Evolutionary conservation across 148 eudicot species (phyloP).

Genomic region (Amaranthus palmeri): DNA sequence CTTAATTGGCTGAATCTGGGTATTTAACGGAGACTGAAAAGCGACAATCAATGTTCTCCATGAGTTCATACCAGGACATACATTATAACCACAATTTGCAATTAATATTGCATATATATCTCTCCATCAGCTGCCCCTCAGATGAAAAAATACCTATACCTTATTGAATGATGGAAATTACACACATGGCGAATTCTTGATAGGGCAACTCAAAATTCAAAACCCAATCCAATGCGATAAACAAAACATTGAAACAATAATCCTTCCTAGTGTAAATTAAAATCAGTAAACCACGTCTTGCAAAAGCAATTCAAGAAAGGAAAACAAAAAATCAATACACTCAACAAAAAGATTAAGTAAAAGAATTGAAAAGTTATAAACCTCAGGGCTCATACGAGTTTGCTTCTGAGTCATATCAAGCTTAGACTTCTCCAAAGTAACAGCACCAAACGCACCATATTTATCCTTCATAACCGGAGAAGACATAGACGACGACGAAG

Average conservation of each 20-base stretch:
- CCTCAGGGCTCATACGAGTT: constrained; percentile 59
- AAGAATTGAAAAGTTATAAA: neutral
- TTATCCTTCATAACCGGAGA: constrained; percentile 54
- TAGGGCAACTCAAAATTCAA: neutral
- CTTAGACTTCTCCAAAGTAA: constrained; percentile 74
- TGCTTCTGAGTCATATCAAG: constrained; percentile 57
- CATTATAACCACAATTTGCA: too few relatives aligned
- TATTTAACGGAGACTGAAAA: too few relatives aligned
- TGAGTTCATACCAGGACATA: too few relatives aligned
- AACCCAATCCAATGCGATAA: neutral
- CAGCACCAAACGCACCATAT: constrained; percentile 55
- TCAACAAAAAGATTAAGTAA: neutral
- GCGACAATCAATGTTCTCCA: too few relatives aligned
- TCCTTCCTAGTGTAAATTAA: neutral
- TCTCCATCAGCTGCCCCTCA: too few relatives aligned
- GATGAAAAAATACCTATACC: too few relatives aligned
- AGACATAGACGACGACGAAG: constrained; percentile 21
- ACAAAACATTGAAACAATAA: neutral
- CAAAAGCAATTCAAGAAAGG: neutral
- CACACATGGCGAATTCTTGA: too few relatives aligned
- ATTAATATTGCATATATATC: too few relatives aligned
- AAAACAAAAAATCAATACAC: neutral
- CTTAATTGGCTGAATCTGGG: too few relatives aligned
- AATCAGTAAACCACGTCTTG: neutral
- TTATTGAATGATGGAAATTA: too few relatives aligned